These are phyloP conservation scores for Rhododendron simsii DNA, from an alignment of 148 eudicot species.

Conservation along the genomic window DNA sequence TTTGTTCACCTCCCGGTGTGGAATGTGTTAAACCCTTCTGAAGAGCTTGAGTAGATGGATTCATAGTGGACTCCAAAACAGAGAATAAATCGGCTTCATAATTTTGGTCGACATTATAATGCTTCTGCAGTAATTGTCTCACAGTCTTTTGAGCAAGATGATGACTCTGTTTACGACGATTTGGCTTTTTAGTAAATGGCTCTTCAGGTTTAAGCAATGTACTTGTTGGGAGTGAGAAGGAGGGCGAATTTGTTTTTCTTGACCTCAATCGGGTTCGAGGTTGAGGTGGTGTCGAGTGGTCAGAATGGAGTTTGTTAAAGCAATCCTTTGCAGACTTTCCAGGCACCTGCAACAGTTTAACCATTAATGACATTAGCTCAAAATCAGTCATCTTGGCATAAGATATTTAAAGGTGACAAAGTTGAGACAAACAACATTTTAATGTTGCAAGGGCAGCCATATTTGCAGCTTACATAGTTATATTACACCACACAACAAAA, in stretches of 20 bases:
- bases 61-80: constrained; percentile 45
- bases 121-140: constrained; percentile 60
- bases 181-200: constrained; percentile 32
- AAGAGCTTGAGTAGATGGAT: constrained; percentile 15
- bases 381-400: background rate
- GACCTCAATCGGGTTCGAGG: constrained; percentile 46
- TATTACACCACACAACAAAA: background rate
- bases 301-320: constrained; percentile 73
- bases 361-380: background rate
- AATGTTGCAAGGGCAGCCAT: background rate
- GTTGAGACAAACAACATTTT: background rate
- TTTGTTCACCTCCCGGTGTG: constrained; percentile 35
- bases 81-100: constrained; percentile 53
- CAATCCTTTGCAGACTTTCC: constrained; percentile 95
- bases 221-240: constrained; percentile 37
- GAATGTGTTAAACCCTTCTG: constrained; percentile 19
- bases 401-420: background rate
- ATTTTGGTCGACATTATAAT: constrained; percentile 39
- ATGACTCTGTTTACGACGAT: constrained; percentile 30
- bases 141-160: constrained; percentile 55
- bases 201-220: constrained; percentile 37
- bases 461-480: background rate
- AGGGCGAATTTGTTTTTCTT: constrained; percentile 27
- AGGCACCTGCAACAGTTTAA: constrained; percentile 55
- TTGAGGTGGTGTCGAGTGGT: constrained; percentile 57